A percentile compares a stretch with the other conserved stretches of the same genome.
Evolutionary conservation across 1,139 yeast genomes (phyloP).

Genomic region (Blastobotrys elegans): DNA sequence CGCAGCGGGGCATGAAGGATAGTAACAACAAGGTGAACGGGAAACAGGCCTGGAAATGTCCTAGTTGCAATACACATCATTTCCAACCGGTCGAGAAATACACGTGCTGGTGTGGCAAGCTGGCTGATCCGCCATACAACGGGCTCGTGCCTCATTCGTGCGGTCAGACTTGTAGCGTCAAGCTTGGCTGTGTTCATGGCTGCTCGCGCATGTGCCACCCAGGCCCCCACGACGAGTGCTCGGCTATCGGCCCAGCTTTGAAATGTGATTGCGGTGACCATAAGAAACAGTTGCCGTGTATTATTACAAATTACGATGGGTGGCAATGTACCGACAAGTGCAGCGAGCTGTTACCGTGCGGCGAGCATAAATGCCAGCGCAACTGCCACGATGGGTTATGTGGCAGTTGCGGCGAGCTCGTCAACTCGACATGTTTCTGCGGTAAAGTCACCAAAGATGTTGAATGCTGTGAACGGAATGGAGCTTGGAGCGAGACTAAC

Average conservation of each 20-base stretch:
- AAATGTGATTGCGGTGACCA: constrained; percentile 72
- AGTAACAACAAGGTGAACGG: constrained; percentile 14
- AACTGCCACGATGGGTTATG: constrained; percentile 74
- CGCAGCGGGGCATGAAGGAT: constrained; percentile 49
- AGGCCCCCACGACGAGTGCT: constrained; percentile 82
- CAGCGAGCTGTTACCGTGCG: constrained; percentile 59
- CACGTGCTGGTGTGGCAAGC: constrained; percentile 90
- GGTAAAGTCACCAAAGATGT: constrained; percentile 40
- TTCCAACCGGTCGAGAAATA: constrained; percentile 53
- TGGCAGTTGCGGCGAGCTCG: constrained; percentile 55
- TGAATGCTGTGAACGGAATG: constrained; percentile 24
- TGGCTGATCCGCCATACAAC: constrained; percentile 58
- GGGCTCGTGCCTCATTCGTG: constrained; percentile 76
- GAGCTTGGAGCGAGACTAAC: constrained; percentile 21
- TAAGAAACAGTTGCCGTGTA: constrained; percentile 63
- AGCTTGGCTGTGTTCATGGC: constrained; percentile 52
- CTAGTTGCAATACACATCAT: constrained; percentile 65
- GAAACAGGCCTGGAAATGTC: constrained; percentile 75
- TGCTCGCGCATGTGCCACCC: constrained; percentile 82
- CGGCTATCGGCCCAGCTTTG: constrained; percentile 67
- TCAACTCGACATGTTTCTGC: constrained; percentile 63
- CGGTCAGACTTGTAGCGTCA: constrained; percentile 70
- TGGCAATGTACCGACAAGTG: constrained; percentile 69
- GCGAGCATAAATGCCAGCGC: constrained; percentile 57
- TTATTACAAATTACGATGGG: constrained; percentile 65